Conservation (phyloP, 163 green algal species). For the Picocystis sp. region DNA sequence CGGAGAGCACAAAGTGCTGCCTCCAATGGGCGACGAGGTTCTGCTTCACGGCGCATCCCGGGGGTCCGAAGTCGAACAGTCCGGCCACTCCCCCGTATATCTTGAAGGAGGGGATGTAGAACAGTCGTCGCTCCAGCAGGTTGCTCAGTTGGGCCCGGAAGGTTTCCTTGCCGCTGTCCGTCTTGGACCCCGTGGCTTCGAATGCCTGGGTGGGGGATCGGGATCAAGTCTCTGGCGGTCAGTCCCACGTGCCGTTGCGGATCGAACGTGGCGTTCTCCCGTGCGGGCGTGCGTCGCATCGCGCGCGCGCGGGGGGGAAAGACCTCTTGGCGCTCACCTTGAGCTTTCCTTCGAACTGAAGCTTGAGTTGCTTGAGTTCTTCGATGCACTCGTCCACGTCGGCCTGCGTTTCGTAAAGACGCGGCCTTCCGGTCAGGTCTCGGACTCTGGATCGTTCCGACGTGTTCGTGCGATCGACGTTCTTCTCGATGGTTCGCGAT, state of each 20-base stretch:
- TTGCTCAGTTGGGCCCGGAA: constrained; percentile 62
- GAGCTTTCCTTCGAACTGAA: constrained; percentile 45
- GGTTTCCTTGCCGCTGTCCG: constrained; percentile 6
- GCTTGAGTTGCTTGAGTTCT: constrained; percentile 73
- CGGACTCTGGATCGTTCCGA: no score
- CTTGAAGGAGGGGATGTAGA: constrained; percentile 95
- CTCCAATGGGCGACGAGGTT: constrained; percentile 54
- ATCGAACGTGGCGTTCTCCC: no score
- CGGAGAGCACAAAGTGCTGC: constrained; percentile 85
- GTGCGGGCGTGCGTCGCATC: no score
- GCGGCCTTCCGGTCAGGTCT: no score
- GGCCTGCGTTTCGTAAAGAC: constrained; percentile 17
- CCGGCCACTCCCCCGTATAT: constrained; percentile 93
- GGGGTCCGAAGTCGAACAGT: constrained; percentile 96
- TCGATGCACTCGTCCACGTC: constrained; percentile 71
- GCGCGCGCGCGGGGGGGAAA: no score
- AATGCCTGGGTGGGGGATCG: no score
- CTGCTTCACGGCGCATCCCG: constrained; percentile 89
- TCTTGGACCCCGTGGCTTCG: constrained; percentile 3
- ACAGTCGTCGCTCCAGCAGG: constrained; percentile 72
- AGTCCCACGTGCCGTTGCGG: no score
- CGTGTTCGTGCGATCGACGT: no score
- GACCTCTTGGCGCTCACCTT: no score
- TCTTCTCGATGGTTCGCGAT: not conserved
- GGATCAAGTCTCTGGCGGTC: no score